Base-by-base conservation (phyloP, 495 filamentous ascomycete genomes). In the Massariosphaeria phaeospora region DNA sequence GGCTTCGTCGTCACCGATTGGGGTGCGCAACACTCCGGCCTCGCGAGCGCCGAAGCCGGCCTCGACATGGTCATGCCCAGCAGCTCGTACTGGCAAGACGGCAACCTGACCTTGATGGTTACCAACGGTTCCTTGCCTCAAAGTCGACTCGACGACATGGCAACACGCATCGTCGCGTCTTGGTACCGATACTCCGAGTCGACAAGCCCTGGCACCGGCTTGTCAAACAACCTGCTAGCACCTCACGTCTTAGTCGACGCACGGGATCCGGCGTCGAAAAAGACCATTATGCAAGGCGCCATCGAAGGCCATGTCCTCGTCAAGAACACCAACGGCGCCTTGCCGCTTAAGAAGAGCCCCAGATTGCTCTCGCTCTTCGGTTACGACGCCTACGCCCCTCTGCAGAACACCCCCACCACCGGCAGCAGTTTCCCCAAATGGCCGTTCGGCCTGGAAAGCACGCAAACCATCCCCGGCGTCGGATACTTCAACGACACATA, bases 361-460 rank as follows among this genome's bases (percentile, higher is more conserved):
- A 68, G 60, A 20, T 79, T 72, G 57, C 71, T 86, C 11, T 76
- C 72, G 2, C 71, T 86, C 15, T 77, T 82, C 51, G 83, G 84
- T 10, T 77, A 81, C n/a, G 82, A 84, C 33, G 82, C 81, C 12
- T 9, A 31, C 2, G n/a, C 36, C 3, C 35, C 6, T 11, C 72
- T 75, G 24, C 69, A 69, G 4, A 73, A 69, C 38, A 67, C 67
- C n/a, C 72, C 74, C 27, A 66, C 70, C 6, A 69, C 69, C 6
- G 81, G 72, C 59, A 74, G 79, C 17, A 13, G 30, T 33, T 33
- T 44, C 7, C 31, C 41, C 33, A 20, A 52, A 23, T 35, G 21
- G 7, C 23, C 25, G 21, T 35, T 34, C 21, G 30, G 31, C 1
- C 26, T 31, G 31, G 38, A 54, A 26, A n/a, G n/a, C n/a, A n/a